Evolutionary conservation across 2,329 filamentous ascomycete genomes (phyloP).

Genomic region (Curvularia spicifera): DNA sequence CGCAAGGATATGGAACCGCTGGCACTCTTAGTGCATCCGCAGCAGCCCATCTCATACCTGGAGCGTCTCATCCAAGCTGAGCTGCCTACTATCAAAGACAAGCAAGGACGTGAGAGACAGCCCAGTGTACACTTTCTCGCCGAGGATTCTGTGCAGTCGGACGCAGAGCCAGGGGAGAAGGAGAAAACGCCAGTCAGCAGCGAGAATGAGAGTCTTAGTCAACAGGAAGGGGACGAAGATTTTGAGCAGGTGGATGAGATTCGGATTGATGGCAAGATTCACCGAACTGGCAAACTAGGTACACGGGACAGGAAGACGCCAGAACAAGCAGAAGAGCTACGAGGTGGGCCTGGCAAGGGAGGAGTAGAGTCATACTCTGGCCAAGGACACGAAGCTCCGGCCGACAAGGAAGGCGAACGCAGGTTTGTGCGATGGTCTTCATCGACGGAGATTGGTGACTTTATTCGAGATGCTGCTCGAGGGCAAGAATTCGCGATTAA

Average conservation of each 20-base stretch:
- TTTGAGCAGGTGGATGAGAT: conserved; percentile 57
- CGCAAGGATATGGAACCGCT: conserved; percentile 80
- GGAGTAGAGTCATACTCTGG: conserved; percentile 75
- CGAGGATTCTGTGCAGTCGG: conserved; percentile 72
- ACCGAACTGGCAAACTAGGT: conserved; percentile 54
- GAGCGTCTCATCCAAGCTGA: conserved; percentile 89
- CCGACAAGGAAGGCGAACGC: conserved; percentile 53
- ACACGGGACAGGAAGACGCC: conserved; percentile 35
- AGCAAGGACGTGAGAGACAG: conserved; percentile 70
- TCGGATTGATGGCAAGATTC: conserved; percentile 58
- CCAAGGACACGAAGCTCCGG: conserved; percentile 65
- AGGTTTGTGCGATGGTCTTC: conserved; percentile 87
- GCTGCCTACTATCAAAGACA: conserved; percentile 69
- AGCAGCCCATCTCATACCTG: conserved; percentile 89
- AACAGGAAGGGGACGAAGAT: conserved; percentile 48
- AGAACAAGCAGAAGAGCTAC: conserved; percentile 46
- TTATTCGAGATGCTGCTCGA: conserved; percentile 86
- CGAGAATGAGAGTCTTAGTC: conserved; percentile 32
- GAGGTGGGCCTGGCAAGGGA: conserved; percentile 60
- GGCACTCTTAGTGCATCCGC: conserved; percentile 83
- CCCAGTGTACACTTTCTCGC: conserved; percentile 81
- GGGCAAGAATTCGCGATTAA: conserved; percentile 84
- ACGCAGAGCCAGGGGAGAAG: conserved; percentile 45
- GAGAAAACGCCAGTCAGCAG: conserved; percentile 35
- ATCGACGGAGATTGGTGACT: conserved; percentile 90